phyloP scores from a whole-genome alignment of 495 filamentous ascomycete species.

The Aspergillus haitiensis region DNA sequence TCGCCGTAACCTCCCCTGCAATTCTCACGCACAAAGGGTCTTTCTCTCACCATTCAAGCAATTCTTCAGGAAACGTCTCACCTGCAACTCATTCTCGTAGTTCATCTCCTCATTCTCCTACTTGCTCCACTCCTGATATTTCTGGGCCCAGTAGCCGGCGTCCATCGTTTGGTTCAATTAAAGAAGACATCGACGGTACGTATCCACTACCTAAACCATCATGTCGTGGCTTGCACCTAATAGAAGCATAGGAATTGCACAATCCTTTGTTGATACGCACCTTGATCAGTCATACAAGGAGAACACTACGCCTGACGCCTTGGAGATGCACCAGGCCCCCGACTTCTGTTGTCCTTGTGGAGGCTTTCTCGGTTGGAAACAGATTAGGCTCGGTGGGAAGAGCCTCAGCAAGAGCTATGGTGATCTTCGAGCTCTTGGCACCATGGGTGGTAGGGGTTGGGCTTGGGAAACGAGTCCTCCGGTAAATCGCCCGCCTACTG shows the following conservation, averaged over 20 bases:
- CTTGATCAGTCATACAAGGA: conserved; percentile 56
- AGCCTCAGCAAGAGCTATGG: conserved; percentile 71
- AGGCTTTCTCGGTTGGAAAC: conserved; percentile 70
- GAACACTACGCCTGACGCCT: conserved; percentile 40
- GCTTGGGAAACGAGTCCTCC: conserved; percentile 50
- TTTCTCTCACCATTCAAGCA: conserved; percentile 26
- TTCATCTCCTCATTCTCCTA: conserved; percentile 37
- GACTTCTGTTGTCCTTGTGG: conserved; percentile 72
- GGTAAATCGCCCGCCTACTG: conserved; percentile 21
- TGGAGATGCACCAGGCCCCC: conserved; percentile 47
- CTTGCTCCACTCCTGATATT: conserved; percentile 41
- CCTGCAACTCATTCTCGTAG: conserved; percentile 34
- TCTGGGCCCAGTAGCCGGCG: conserved; percentile 46
- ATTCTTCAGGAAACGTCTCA: conserved; percentile 29
- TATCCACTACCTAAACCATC: conserved; percentile 3
- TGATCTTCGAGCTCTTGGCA: conserved; percentile 58
- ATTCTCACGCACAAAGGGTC: conserved; percentile 29
- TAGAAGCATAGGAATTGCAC: conserved; percentile 54
- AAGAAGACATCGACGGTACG: conserved; percentile 49
- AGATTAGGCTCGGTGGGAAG: conserved; percentile 63
- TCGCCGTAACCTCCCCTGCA: conserved; percentile 28
- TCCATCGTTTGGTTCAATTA: conserved; percentile 47
- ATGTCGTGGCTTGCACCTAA: background rate
- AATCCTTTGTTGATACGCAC: conserved; percentile 70
- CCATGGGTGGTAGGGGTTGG: conserved; percentile 51